phyloP scores from a whole-genome alignment of 306 rosid genomes.

The Vicia villosa region DNA sequence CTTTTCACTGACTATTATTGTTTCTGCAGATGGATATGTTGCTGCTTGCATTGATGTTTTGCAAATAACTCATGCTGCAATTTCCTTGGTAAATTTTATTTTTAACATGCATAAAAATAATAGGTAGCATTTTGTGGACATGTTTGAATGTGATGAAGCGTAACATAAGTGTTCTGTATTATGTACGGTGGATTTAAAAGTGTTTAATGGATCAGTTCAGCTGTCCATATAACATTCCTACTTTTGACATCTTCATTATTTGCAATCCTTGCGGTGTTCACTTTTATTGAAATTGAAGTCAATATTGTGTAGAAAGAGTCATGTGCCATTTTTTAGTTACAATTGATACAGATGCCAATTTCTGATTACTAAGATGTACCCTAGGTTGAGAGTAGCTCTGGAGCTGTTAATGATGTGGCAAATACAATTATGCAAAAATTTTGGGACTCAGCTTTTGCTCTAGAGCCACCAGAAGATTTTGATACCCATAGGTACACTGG shows the following conservation, averaged over 20 bases:
- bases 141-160: neutral
- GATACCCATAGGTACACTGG: conserved; percentile 75
- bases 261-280: neutral
- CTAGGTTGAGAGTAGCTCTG: conserved; percentile 79
- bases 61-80: conserved; percentile 88
- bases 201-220: conserved; percentile 21
- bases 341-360: conserved; percentile 18
- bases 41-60: conserved; percentile 90
- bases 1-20: conserved; percentile 32
- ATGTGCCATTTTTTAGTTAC: conserved; percentile 14
- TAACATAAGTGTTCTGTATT: neutral
- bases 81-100: conserved; percentile 71
- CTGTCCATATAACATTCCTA: conserved; percentile 5
- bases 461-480: conserved; percentile 86
- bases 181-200: conserved; percentile 6
- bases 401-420: conserved; percentile 76
- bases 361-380: conserved; percentile 32
- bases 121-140: conserved; percentile 2
- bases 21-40: conserved; percentile 68
- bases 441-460: conserved; percentile 89
- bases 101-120: conserved; percentile 19
- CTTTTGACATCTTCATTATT: neutral
- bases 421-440: conserved; percentile 92
- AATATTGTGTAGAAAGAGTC: conserved; percentile 19
- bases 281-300: conserved; percentile 10